Evolutionary conservation across 306 rosid species (phyloP).

Genomic region (Inga oerstediana): DNA sequence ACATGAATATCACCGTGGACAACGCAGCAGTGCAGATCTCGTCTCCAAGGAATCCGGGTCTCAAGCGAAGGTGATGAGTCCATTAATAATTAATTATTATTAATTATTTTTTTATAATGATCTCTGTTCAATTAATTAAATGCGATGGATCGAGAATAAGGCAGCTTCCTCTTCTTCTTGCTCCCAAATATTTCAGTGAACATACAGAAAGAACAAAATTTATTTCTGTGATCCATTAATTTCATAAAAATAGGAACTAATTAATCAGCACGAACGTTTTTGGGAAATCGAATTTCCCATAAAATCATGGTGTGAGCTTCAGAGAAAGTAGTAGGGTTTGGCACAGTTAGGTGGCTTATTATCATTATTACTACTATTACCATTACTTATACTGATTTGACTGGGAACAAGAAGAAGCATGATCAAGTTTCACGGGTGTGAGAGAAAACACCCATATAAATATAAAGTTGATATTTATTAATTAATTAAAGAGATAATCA

Average conservation of each 20-base stretch:
- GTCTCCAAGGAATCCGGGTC: conserved; percentile 64
- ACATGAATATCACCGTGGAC: conserved; percentile 35
- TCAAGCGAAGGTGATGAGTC: conserved; percentile 63
- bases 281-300: conserved; percentile 20
- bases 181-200: background rate
- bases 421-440: conserved; percentile 32
- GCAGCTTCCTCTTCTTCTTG: background rate
- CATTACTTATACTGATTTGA: background rate
- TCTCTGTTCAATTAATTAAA: background rate
- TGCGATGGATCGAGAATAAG: background rate
- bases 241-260: background rate
- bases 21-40: conserved; percentile 76
- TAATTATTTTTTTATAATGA: background rate
- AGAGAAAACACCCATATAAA: background rate
- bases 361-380: background rate
- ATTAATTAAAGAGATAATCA: background rate
- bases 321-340: conserved; percentile 38
- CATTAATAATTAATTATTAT: background rate
- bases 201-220: background rate
- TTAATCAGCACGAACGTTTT: background rate
- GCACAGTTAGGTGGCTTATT: conserved; percentile 26
- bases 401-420: background rate
- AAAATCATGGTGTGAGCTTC: conserved; percentile 18
- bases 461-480: background rate
- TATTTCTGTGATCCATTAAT: background rate